Percentiles rank a stretch among this genome's conserved stretches.
Conservation (phyloP, 495 filamentous ascomycete species). For the Lepidopterella palustris region DNA sequence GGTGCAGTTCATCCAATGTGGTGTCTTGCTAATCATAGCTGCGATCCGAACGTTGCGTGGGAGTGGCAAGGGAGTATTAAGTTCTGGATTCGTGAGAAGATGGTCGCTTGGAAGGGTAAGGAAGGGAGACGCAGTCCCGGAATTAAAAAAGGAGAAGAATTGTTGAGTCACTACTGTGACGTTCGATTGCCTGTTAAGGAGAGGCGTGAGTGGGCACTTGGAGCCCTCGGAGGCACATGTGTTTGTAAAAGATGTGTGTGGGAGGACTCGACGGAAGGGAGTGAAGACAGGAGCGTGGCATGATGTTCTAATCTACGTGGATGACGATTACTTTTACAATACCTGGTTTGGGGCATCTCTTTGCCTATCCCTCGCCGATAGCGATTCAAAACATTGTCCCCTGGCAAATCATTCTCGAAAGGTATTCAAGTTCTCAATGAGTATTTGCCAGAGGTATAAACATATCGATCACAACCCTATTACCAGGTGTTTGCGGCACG, state of each 20-base stretch:
- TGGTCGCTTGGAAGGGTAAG: slow-evolving; percentile 43
- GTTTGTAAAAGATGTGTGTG: slow-evolving; percentile 71
- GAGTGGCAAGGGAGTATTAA: slow-evolving; percentile 84
- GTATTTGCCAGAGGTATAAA: too few species aligned
- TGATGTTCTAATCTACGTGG: too few species aligned
- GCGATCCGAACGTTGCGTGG: slow-evolving; percentile 90
- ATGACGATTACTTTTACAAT: too few species aligned
- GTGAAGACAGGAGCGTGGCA: too few species aligned
- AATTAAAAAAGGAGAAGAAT: slow-evolving; percentile 71
- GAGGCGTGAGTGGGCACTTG: slow-evolving; percentile 80
- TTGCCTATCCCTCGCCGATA: too few species aligned
- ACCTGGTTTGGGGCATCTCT: too few species aligned
- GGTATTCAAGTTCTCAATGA: too few species aligned
- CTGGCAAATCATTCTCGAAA: too few species aligned
- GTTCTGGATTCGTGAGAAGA: slow-evolving; percentile 49
- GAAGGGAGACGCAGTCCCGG: slow-evolving; percentile 39
- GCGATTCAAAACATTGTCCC: too few species aligned
- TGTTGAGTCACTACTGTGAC: slow-evolving; percentile 93
- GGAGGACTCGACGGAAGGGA: slow-evolving; percentile 38
- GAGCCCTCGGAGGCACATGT: slow-evolving; percentile 78
- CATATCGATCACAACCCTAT: too few species aligned
- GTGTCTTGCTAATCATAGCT: slow-evolving; percentile 86
- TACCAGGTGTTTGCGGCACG: too few species aligned
- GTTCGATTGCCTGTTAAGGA: slow-evolving; percentile 67
- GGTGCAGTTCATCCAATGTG: slow-evolving; percentile 71